Percentiles rank a stretch among this genome's conserved stretches.
phyloP scores from a whole-genome alignment of 176 grass and related monocot species.

The Cocos nucifera region DNA sequence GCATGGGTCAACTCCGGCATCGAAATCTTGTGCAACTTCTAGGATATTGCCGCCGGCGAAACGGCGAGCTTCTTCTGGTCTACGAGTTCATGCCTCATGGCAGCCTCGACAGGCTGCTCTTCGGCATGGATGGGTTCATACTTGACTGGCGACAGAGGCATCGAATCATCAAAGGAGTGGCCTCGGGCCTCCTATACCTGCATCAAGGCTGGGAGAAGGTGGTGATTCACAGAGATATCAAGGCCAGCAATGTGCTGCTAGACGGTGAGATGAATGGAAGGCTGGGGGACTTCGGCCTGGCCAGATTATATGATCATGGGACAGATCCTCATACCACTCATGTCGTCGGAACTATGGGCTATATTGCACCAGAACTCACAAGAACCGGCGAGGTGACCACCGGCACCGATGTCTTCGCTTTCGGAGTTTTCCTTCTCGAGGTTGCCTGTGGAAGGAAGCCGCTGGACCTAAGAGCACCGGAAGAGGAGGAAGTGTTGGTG shows the following conservation, averaged over 20 bases:
- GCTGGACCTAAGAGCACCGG: neutral
- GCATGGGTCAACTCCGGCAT: too few species aligned
- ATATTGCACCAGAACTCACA: constrained; percentile 3
- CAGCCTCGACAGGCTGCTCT: constrained; percentile 33
- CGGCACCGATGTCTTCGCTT: constrained; percentile 11
- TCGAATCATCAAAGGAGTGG: constrained; percentile 22
- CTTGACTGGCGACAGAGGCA: constrained; percentile 23
- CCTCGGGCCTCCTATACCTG: constrained; percentile 26
- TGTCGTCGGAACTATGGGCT: constrained; percentile 11
- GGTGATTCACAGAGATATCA: constrained; percentile 18
- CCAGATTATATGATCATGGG: constrained; percentile 18
- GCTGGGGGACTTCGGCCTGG: constrained; percentile 13
- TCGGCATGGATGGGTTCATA: neutral
- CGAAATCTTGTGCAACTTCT: too few species aligned
- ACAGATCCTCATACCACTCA: constrained; percentile 4
- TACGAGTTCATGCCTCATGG: constrained; percentile 5
- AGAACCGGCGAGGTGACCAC: constrained; percentile 24
- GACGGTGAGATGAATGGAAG: constrained; percentile 3
- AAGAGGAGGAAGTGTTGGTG: neutral
- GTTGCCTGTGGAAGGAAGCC: constrained; percentile 16
- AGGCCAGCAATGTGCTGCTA: constrained; percentile 11
- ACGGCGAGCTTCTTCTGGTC: too few species aligned
- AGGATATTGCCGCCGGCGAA: too few species aligned
- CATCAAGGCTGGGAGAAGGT: constrained; percentile 34
- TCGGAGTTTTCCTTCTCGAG: constrained; percentile 23